These are phyloP conservation scores for Torulaspora quercuum DNA, from an alignment of 805 yeast genomes.

Conservation along the genomic window DNA sequence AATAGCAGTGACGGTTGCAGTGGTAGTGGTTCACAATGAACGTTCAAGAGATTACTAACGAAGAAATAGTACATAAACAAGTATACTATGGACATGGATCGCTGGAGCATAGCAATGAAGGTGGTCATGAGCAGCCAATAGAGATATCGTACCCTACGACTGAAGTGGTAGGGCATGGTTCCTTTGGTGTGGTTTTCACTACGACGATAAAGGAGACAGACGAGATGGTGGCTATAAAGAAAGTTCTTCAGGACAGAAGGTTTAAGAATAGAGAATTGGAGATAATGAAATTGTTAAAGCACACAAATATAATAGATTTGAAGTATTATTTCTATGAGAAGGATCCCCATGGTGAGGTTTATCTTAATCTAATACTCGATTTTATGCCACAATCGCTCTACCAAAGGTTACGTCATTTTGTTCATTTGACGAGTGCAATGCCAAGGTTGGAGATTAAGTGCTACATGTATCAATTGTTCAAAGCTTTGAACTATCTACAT, in stretches of 20 bases:
- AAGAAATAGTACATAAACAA: slow-evolving; percentile 31
- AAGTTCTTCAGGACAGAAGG: slow-evolving; percentile 93
- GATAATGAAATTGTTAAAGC: slow-evolving; percentile 86
- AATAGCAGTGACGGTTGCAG: too few relatives aligned
- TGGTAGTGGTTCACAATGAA: slow-evolving; percentile 15
- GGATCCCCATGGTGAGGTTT: slow-evolving; percentile 52
- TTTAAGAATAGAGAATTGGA: slow-evolving; percentile 93
- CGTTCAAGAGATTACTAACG: slow-evolving; percentile 25
- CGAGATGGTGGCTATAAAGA: slow-evolving; percentile 85
- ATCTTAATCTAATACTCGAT: slow-evolving; percentile 84
- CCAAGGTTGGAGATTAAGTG: slow-evolving; percentile 85
- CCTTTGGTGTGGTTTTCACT: slow-evolving; percentile 97
- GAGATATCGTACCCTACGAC: slow-evolving; percentile 50
- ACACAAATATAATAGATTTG: slow-evolving; percentile 82
- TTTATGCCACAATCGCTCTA: slow-evolving; percentile 94
- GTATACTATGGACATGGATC: slow-evolving; percentile 26
- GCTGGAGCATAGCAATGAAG: slow-evolving; percentile 1
- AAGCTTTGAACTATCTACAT: slow-evolving; percentile 79
- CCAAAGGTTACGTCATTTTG: slow-evolving; percentile 83
- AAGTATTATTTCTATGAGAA: slow-evolving; percentile 85
- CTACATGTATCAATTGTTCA: slow-evolving; percentile 70
- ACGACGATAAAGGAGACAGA: slow-evolving; percentile 71
- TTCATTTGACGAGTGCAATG: slow-evolving; percentile 71
- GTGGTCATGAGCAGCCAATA: slow-evolving; percentile 14
- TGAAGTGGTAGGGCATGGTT: slow-evolving; percentile 96